Base-by-base conservation (phyloP, 306 rosid species). In the Cucumis sativus region DNA sequence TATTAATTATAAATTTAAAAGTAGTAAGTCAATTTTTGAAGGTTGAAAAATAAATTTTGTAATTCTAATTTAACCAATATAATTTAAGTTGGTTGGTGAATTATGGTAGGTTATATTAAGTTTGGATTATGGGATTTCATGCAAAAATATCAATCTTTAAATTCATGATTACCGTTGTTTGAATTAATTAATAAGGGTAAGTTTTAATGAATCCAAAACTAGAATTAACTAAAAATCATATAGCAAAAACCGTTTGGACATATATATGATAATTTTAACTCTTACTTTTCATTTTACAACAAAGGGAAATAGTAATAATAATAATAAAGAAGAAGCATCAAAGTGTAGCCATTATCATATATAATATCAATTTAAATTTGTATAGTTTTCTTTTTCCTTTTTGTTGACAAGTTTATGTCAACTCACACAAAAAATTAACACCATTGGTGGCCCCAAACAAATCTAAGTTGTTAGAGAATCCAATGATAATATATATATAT, bases 401-500 rank as follows among this genome's bases (percentile, higher is more conserved):
- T n/a, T 40, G 55, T 40, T n/a, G 35, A 67, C 43, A 67, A 67
- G 28, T n/a, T 40, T 69, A 47, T 47, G 75, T 69, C 75, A 69
- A 41, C 37, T 43, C 35, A 69, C 57, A 25, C 16, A 43, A 13
- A 21, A 21, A 69, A 43, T 21, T n/a, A 69, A 25, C 12, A 45
- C 57, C 58, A 25, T 13, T 45, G 33, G 58, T 69, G 58, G 40
- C 21, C 58, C 40, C 21, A 45, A 30, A 23, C 37, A 45, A 45
- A 45, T 70, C 75, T 70, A 12, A 70, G 58, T 47, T 70, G 58
- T 70, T 47, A 43, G 58, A 69, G 75, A 45, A 69, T 69, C 75
- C 21, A 23, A 69, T 69, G 75, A 45, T 45, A 43, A 37, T 25
- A 12, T 4, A 25, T 6, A 15, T 41, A n/a, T 66, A 8, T 6